Evolutionary conservation across 1,284 basidiomycete species (phyloP), one percentile per base, ranked within the genome.

Genomic region (Ganoderma lingzhi): DNA sequence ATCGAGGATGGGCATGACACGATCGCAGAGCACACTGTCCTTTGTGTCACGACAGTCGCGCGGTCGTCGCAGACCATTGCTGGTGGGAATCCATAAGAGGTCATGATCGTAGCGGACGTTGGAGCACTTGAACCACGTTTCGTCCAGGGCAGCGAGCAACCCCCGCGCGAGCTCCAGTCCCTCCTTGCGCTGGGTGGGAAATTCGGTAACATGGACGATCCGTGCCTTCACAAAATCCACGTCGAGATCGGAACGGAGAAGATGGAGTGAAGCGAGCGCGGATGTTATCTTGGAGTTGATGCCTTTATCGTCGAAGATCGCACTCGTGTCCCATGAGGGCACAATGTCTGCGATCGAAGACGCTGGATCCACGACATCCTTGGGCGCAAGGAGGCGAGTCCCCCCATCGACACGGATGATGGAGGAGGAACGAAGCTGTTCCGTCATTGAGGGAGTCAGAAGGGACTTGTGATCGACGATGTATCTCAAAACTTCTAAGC

Each of bases 341-440:
- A 73, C 48, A 6, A 74, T 55, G 15, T 39, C 39, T 6, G 70
- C 53, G 35, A 73, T 70, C 6, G 32, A 17, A 15, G 65, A 63
- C 1, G 39, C 30, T 3, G 73, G 65, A 63, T 74, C 73, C 4
- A 74, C 42, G 12, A 73, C 59, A 9, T 73, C 68, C 30, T 53
- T 39, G 23, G 73, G 72, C 9, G 72, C 12, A 30, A 56, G 35
- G 17, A 30, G 19, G 23, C 15, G 56, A 37, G 30, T 56, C 15
- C 68, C 67, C 12, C 65, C 19, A 12, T 66, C 68, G 1, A 66
- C 64, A 15, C 41, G 69, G n/a, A 75, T 62, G 45, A 75, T 70
- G 5, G 48, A 45, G 2, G 41, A 59, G 10, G 19, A 9, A 28
- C 51, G 58, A 14, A 75, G 51, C 41, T 42, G 55, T 6, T 64